Conservation (phyloP, 2,329 filamentous ascomycete species). For the Arthrobotrys conoides region DNA sequence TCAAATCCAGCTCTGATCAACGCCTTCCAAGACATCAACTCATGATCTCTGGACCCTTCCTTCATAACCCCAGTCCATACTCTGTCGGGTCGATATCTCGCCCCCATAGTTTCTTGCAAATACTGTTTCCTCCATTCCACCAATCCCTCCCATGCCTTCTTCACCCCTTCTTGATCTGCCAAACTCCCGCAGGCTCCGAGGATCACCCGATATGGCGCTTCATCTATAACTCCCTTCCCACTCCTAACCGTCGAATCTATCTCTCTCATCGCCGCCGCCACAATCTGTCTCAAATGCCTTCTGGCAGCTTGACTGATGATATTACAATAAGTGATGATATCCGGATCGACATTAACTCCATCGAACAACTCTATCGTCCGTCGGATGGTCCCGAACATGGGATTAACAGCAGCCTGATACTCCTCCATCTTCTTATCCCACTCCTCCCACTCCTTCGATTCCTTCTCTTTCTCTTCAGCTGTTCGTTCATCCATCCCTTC, state of each 20-base stretch:
- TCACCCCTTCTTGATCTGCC: constrained; percentile 40
- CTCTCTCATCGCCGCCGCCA: constrained; percentile 33
- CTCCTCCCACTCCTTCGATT: constrained; percentile 34
- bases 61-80: background rate
- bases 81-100: background rate
- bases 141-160: constrained; percentile 38
- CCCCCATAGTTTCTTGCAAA: background rate
- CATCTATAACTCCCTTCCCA: constrained; percentile 8
- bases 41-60: constrained; percentile 23
- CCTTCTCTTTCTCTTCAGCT: constrained; percentile 29
- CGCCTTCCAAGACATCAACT: constrained; percentile 54
- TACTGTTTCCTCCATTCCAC: constrained; percentile 22
- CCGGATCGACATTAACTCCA: constrained; percentile 64
- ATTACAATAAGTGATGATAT: constrained; percentile 66
- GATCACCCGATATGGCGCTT: constrained; percentile 26
- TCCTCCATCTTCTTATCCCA: constrained; percentile 48
- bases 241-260: constrained; percentile 16
- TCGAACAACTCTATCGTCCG: constrained; percentile 65
- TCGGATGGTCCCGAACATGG: constrained; percentile 63
- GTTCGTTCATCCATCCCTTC: background rate
- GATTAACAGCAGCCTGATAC: constrained; percentile 42
- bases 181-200: constrained; percentile 35
- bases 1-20: constrained; percentile 47
- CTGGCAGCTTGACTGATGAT: constrained; percentile 66
- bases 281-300: constrained; percentile 64